A percentile compares a stretch with the other conserved stretches of the same genome.
Evolutionary conservation across 148 eudicot genomes (phyloP).

Genomic region (Rheum nobile): DNA sequence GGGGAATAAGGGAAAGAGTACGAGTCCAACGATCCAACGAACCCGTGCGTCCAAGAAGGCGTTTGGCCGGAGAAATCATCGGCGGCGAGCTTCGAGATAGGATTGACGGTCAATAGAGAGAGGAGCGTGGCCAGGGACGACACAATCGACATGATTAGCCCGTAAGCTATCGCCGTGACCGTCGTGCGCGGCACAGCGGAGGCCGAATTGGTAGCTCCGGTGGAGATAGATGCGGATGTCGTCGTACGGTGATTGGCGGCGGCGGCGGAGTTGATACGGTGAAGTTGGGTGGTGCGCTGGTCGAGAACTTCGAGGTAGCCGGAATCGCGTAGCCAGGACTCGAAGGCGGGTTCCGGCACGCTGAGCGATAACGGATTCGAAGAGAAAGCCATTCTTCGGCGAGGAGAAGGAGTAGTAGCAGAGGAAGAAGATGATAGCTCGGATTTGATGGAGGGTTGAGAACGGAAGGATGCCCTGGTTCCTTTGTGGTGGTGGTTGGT

Average conservation of each 20-base stretch:
- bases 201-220: slow-evolving; percentile 14
- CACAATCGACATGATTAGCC: slow-evolving; percentile 26
- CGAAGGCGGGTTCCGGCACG: slow-evolving; percentile 77
- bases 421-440: background rate
- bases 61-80: slow-evolving; percentile 47
- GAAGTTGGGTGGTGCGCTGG: slow-evolving; percentile 74
- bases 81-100: slow-evolving; percentile 54
- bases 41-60: slow-evolving; percentile 47
- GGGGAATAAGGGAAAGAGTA: slow-evolving; percentile 68
- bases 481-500: background rate
- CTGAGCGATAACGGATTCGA: slow-evolving; percentile 71
- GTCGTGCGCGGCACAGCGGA: slow-evolving; percentile 16
- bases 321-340: slow-evolving; percentile 91
- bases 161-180: slow-evolving; percentile 17
- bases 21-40: slow-evolving; percentile 40
- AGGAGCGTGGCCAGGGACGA: slow-evolving; percentile 35
- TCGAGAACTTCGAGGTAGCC: slow-evolving; percentile 85
- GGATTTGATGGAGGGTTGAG: background rate
- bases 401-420: background rate
- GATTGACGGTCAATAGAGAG: slow-evolving; percentile 66
- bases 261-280: slow-evolving; percentile 42
- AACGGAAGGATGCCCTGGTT: background rate
- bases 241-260: slow-evolving; percentile 9
- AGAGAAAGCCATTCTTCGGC: slow-evolving; percentile 33
- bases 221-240: slow-evolving; percentile 12